Evolutionary conservation across 805 yeast genomes (phyloP).

Genomic region (Candida ovalis): DNA sequence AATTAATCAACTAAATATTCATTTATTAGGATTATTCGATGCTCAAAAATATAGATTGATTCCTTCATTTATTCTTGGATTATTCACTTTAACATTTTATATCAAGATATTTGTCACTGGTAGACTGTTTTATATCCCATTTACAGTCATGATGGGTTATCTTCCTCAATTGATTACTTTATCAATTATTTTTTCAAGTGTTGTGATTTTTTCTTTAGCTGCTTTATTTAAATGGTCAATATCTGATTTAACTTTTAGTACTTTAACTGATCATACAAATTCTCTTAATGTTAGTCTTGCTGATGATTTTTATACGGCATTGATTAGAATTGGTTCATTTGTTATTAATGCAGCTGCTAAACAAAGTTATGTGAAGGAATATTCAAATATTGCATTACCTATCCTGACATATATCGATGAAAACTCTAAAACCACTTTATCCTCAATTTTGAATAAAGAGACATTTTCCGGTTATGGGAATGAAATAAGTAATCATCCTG

Average conservation of each 20-base stretch:
- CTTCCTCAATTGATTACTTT: constrained; percentile 63
- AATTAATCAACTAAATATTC: constrained; percentile 56
- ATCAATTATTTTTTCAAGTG: constrained; percentile 47
- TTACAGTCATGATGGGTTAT: constrained; percentile 53
- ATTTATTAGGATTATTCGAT: constrained; percentile 55
- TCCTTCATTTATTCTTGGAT: constrained; percentile 59
- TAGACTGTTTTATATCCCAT: constrained; percentile 46
- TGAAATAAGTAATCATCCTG: constrained; percentile 26
- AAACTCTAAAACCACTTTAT: not conserved
- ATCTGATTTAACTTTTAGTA: constrained; percentile 30
- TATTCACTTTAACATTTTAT: constrained; percentile 47
- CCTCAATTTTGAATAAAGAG: not conserved
- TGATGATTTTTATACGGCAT: constrained; percentile 66
- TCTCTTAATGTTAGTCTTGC: constrained; percentile 38
- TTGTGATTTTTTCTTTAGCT: constrained; percentile 53
- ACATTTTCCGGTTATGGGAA: constrained; percentile 23
- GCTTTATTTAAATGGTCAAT: constrained; percentile 46
- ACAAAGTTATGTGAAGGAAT: constrained; percentile 61
- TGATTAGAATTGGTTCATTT: constrained; percentile 56
- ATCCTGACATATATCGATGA: constrained; percentile 52
- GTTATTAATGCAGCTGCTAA: constrained; percentile 66
- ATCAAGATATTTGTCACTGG: constrained; percentile 38
- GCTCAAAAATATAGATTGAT: constrained; percentile 53
- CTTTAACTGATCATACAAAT: constrained; percentile 31
- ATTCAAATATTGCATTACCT: constrained; percentile 45